Evolutionary conservation across 441 rosid species (phyloP).

Genomic region (Eutrema salsugineum): DNA sequence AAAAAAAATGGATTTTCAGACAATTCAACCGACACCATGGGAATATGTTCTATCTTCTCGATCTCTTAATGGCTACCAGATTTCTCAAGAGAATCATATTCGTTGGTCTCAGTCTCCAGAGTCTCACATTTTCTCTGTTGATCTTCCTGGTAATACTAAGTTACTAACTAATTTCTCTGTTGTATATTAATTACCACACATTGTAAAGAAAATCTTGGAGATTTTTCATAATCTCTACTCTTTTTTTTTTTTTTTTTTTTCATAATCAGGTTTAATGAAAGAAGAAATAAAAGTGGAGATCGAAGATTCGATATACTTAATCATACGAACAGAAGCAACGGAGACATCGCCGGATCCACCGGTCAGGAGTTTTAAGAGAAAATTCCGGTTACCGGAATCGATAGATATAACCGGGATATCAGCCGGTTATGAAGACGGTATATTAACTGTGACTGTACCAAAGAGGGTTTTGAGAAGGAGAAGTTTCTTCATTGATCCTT

Average conservation of each 20-base stretch:
- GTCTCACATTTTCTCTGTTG: slow-evolving; percentile 72
- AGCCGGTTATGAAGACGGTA: slow-evolving; percentile 68
- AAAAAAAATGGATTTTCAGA: slow-evolving; percentile 44
- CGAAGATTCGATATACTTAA: slow-evolving; percentile 64
- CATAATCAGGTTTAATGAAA: slow-evolving; percentile 60
- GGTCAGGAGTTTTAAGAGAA: slow-evolving; percentile 52
- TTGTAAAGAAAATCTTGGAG: not conserved
- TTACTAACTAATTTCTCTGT: not conserved
- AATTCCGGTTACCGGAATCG: slow-evolving; percentile 62
- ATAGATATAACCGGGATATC: slow-evolving; percentile 57
- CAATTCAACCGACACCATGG: slow-evolving; percentile 43
- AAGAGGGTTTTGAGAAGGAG: slow-evolving; percentile 46
- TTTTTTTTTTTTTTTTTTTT: not conserved
- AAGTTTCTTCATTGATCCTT: slow-evolving; percentile 47
- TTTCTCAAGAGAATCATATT: slow-evolving; percentile 50
- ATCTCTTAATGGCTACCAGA: slow-evolving; percentile 26
- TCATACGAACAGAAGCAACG: slow-evolving; percentile 54
- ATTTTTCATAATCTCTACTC: not conserved
- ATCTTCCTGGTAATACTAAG: slow-evolving; percentile 70
- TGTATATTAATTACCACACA: not conserved
- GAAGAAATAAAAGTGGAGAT: slow-evolving; percentile 77
- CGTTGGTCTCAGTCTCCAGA: slow-evolving; percentile 73
- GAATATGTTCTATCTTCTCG: slow-evolving; percentile 36
- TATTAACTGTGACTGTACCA: slow-evolving; percentile 63
- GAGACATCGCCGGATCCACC: slow-evolving; percentile 37